Evolutionary conservation across 1,284 basidiomycete species (phyloP), one percentile per base, ranked within the genome.

Genomic region (Ceratobasidium theobromae): DNA sequence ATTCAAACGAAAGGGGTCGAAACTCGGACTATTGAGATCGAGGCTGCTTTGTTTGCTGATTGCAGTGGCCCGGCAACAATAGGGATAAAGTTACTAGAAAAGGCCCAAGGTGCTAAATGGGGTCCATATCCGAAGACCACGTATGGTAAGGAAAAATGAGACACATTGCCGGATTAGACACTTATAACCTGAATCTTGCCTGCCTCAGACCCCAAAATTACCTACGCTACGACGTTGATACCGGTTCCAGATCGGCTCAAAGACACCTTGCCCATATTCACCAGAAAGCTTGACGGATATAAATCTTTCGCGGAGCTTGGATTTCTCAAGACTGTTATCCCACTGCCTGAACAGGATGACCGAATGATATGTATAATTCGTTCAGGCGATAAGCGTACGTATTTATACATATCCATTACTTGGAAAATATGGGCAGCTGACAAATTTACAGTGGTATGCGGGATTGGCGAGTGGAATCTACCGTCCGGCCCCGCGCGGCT

Each of bases 201-300:
- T n/a, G n/a, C 9, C 23, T 32, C 43, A 62, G 57, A 62, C 51
- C 57, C 57, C 11, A 62, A 62, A 25, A 62, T 62, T 12, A 62
- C 30, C 33, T 62, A 62, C 45, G 45, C 57, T 14, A 62, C 57
- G 8, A 46, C 46, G 14, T 21, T 35, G 18, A 18, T 62, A 6
- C 57, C 57, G n/a, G 32, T 62, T 25, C 28, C 46, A 12, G 46
- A 28, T 32, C 45, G 46, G n/a, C 46, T 62, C 16, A 49, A 46
- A 33, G 16, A 51, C 14, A 62, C 23, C 3, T 21, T 62, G 18
- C 57, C 57, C 33, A 51, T 62, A 23, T 62, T 62, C n/a, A 62
- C 45, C 9, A 30, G 46, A 11, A 12, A 40, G n/a, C 16, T 30
- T 14, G 57, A 51, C 28, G 46, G 27, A 9, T 62, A 62, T 32